These are phyloP conservation scores for Entophlyctis helioformis DNA, from an alignment of 192 early-diverging fungal species.

Conservation along the genomic window DNA sequence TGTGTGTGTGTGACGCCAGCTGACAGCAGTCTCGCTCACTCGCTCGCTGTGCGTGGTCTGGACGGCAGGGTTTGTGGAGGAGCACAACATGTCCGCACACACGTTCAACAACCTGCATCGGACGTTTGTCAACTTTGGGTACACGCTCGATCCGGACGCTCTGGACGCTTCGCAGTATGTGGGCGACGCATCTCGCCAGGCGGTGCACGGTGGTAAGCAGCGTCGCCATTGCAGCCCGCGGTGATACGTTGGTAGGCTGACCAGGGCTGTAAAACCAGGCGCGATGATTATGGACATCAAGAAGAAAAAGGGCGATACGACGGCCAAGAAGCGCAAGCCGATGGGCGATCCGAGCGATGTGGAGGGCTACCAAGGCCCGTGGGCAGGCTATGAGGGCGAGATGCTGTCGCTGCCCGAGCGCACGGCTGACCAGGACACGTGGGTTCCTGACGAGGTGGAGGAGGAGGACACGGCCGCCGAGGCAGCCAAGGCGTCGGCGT, in stretches of 20 bases:
- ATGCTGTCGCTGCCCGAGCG: not conserved
- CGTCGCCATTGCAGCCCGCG: too few species aligned
- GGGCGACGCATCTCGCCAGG: too few species aligned
- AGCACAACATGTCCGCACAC: slow-evolving; percentile 53
- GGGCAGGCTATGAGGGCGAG: slow-evolving; percentile 89
- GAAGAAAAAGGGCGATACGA: slow-evolving; percentile 11
- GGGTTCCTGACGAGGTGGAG: slow-evolving; percentile 16
- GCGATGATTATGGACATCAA: too few species aligned
- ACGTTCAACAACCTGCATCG: slow-evolving; percentile 77
- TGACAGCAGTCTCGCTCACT: too few species aligned
- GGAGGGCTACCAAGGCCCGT: slow-evolving; percentile 83
- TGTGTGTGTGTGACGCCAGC: too few species aligned
- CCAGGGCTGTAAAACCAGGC: slow-evolving; percentile 29
- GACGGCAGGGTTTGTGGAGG: slow-evolving; percentile 66
- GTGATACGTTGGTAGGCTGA: slow-evolving; percentile 53
- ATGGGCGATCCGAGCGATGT: slow-evolving; percentile 65
- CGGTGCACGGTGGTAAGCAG: too few species aligned
- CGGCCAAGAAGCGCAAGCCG: too few species aligned
- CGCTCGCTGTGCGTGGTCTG: too few species aligned
- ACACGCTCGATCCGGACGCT: slow-evolving; percentile 67
- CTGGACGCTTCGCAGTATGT: too few species aligned
- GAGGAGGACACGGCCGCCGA: slow-evolving; percentile 31
- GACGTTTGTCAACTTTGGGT: slow-evolving; percentile 69
- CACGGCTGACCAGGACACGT: too few species aligned
- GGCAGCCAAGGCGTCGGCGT: slow-evolving; percentile 9